phyloP scores from a whole-genome alignment of 1,284 basidiomycete genomes.

The Cystobasidiaceae sp. region DNA sequence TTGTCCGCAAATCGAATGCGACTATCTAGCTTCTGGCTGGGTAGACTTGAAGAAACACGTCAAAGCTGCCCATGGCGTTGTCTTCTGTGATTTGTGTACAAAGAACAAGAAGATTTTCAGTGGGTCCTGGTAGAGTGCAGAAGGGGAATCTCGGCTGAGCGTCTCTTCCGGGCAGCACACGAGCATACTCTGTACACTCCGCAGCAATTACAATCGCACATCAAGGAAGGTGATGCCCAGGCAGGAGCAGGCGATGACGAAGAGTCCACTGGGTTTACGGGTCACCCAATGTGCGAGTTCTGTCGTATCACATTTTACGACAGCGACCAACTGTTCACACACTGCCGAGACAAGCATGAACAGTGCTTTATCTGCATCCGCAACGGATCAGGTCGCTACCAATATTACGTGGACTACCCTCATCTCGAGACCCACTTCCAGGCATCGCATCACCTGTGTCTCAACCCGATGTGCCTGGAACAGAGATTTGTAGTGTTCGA shows the following conservation, averaged over 20 bases:
- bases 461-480: slow-evolving; percentile 65
- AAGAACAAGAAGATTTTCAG: slow-evolving; percentile 83
- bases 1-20: slow-evolving; percentile 55
- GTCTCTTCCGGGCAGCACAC: slow-evolving; percentile 55
- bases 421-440: slow-evolving; percentile 43
- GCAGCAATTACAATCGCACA: slow-evolving; percentile 64
- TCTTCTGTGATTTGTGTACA: slow-evolving; percentile 86
- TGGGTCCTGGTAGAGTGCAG: background rate
- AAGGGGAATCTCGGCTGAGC: background rate
- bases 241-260: slow-evolving; percentile 9
- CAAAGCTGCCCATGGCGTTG: slow-evolving; percentile 65
- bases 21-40: slow-evolving; percentile 81
- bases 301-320: slow-evolving; percentile 74
- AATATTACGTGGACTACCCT: slow-evolving; percentile 63
- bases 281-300: slow-evolving; percentile 84
- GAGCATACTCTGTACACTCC: slow-evolving; percentile 82
- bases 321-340: slow-evolving; percentile 85
- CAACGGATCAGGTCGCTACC: slow-evolving; percentile 63
- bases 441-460: slow-evolving; percentile 68
- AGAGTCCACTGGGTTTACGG: slow-evolving; percentile 29
- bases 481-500: slow-evolving; percentile 94
- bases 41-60: slow-evolving; percentile 76
- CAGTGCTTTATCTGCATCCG: slow-evolving; percentile 90
- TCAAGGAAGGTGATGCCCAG: slow-evolving; percentile 30
- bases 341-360: slow-evolving; percentile 90